Conservation (phyloP, 1,284 basidiomycete genomes). For the Earliella scabrosa region DNA sequence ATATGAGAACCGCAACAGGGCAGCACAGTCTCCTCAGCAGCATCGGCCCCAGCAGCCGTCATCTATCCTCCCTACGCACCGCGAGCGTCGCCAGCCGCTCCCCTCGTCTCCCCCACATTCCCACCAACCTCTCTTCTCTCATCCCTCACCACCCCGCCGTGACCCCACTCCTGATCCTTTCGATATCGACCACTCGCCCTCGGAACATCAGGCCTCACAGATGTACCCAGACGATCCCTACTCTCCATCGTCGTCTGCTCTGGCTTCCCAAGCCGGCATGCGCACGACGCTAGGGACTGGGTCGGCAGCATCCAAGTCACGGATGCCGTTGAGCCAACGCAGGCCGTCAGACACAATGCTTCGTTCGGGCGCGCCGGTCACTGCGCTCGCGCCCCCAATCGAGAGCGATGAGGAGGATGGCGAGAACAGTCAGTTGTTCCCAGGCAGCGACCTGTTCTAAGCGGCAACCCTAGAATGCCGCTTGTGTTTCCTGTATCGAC, state of each 20-base stretch:
- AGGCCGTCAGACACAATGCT: constrained; percentile 10
- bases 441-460: constrained; percentile 60
- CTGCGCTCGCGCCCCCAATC: constrained; percentile 19
- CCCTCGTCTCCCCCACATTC: constrained; percentile 25
- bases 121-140: constrained; percentile 17
- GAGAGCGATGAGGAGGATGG: constrained; percentile 46
- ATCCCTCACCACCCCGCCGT: constrained; percentile 21
- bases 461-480: too few species aligned
- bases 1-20: constrained; percentile 44
- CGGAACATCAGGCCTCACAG: constrained; percentile 22
- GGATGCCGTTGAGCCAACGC: constrained; percentile 29
- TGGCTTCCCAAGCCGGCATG: constrained; percentile 14
- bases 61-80: constrained; percentile 16
- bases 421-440: constrained; percentile 53
- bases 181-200: constrained; percentile 38
- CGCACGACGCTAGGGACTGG: not conserved
- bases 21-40: constrained; percentile 14
- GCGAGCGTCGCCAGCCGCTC: constrained; percentile 17
- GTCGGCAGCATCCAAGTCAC: constrained; percentile 6
- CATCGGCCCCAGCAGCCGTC: constrained; percentile 12
- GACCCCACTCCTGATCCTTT: constrained; percentile 37
- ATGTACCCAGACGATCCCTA: constrained; percentile 19
- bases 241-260: constrained; percentile 26
- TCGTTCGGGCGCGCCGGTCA: not conserved
- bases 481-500: too few species aligned